Evolutionary conservation across 176 grass and related monocot species (phyloP), one percentile per base, ranked within the genome.

Genomic region (Saccharum officinarum): DNA sequence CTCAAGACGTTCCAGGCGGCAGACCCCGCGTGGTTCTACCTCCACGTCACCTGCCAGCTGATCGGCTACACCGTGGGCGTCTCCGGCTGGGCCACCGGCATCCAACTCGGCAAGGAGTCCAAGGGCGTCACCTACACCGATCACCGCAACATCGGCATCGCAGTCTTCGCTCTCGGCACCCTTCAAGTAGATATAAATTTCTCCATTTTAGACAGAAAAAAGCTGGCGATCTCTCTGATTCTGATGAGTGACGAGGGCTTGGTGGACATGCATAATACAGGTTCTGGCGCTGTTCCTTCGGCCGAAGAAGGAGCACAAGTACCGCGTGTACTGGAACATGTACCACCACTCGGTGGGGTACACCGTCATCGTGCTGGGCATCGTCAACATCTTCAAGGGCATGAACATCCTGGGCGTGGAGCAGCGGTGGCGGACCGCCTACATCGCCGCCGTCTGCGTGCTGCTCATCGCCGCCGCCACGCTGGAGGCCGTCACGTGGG

Each of bases 21-120:
- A 1, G 90, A 92, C 78, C 87, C 94, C 2, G 89, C 91, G 20
- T 97, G 94, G 94, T 97, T 97, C 82, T 92, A 97, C 47, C 89
- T 89, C 44, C 94, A 97, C 78, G 74, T 87, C 13, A 47, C 82
- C 15, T 97, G 87, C 86, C 94, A 97, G 64, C 71, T 82, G 15
- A 54, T 23, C 0, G 94, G 94, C 36, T 97, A 93, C 38, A 55
- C 9, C n/a, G 38, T 91, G 10, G 94, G 94, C 23, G 87, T 93
- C 46, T 76, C 78, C 70, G 94, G 94, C 76, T 97, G 91, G 89
- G 91, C 73, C 44, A 90, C 90, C 26, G 91, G 94, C 69, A 74
- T 97, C 78, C 74, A 85, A 28, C 91, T 97, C 23, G 94, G 91
- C 18, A 86, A 44, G 41, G 78, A 91, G 60, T 93, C 91, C 10